Evolutionary conservation across 805 yeast species (phyloP).

Genomic region (Ogataea zsoltii): DNA sequence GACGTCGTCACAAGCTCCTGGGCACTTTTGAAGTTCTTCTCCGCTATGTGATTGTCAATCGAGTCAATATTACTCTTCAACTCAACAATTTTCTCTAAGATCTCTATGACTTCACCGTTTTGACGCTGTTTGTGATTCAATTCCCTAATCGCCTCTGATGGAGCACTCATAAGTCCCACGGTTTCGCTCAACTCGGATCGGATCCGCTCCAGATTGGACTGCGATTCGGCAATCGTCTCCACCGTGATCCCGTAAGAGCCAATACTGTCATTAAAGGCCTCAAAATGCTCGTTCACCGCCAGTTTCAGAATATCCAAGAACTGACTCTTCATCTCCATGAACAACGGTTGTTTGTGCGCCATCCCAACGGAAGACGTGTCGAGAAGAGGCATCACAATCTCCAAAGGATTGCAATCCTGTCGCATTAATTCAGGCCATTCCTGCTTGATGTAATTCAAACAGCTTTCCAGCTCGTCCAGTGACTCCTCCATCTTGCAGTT

Average conservation of each 20-base stretch:
- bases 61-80: slow-evolving; percentile 58
- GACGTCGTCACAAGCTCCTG: slow-evolving; percentile 42
- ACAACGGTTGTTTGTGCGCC: slow-evolving; percentile 71
- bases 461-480: slow-evolving; percentile 21
- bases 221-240: slow-evolving; percentile 63
- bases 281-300: slow-evolving; percentile 80
- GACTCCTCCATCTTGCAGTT: slow-evolving; percentile 17
- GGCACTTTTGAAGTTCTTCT: slow-evolving; percentile 59
- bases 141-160: slow-evolving; percentile 60
- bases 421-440: slow-evolving; percentile 44
- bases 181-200: slow-evolving; percentile 23
- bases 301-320: slow-evolving; percentile 58
- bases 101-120: slow-evolving; percentile 68
- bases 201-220: slow-evolving; percentile 34
- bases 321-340: slow-evolving; percentile 56
- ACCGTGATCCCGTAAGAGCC: slow-evolving; percentile 81
- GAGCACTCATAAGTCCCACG: slow-evolving; percentile 35
- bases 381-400: slow-evolving; percentile 75
- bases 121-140: slow-evolving; percentile 62
- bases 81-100: slow-evolving; percentile 65
- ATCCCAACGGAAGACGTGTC: slow-evolving; percentile 91
- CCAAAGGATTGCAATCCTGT: slow-evolving; percentile 75
- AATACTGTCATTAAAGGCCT: slow-evolving; percentile 80
- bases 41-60: slow-evolving; percentile 68
- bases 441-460: slow-evolving; percentile 13